phyloP scores from a whole-genome alignment of 108 stramenopile species.

The Nitzschia sp. region DNA sequence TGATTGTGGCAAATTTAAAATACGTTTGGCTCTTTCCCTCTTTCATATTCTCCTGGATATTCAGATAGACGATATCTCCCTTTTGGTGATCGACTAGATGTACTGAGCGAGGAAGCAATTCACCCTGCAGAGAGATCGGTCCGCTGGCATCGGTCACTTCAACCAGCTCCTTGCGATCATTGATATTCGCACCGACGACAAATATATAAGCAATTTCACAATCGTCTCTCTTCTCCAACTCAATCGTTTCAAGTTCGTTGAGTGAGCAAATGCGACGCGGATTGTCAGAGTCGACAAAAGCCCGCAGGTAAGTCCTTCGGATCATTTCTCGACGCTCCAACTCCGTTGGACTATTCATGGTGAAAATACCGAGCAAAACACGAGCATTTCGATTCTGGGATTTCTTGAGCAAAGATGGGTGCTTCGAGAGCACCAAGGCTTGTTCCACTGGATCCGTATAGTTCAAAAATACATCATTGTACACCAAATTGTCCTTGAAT shows the following conservation, averaged over 20 bases:
- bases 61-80: constrained; percentile 26
- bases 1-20: constrained; percentile 19
- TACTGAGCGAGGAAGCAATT: neutral
- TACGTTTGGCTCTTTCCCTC: constrained; percentile 33
- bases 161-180: constrained; percentile 26
- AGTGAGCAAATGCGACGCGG: constrained; percentile 31
- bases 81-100: neutral
- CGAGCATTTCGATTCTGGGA: neutral
- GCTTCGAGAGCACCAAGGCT: neutral
- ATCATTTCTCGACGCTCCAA: constrained; percentile 11
- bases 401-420: neutral
- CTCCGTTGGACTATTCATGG: constrained; percentile 11
- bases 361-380: constrained; percentile 15
- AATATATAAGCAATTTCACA: constrained; percentile 41
- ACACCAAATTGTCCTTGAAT: constrained; percentile 11
- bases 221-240: constrained; percentile 3
- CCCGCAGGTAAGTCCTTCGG: constrained; percentile 16
- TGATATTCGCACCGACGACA: constrained; percentile 35
- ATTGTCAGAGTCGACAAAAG: neutral
- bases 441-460: constrained; percentile 1
- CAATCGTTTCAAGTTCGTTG: neutral
- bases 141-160: constrained; percentile 11
- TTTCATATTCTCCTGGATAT: constrained; percentile 36
- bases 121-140: neutral
- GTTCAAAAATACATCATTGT: too few species aligned